Evolutionary conservation across 768 basidiomycete genomes (phyloP).

Genomic region (Lactarius trivialis): DNA sequence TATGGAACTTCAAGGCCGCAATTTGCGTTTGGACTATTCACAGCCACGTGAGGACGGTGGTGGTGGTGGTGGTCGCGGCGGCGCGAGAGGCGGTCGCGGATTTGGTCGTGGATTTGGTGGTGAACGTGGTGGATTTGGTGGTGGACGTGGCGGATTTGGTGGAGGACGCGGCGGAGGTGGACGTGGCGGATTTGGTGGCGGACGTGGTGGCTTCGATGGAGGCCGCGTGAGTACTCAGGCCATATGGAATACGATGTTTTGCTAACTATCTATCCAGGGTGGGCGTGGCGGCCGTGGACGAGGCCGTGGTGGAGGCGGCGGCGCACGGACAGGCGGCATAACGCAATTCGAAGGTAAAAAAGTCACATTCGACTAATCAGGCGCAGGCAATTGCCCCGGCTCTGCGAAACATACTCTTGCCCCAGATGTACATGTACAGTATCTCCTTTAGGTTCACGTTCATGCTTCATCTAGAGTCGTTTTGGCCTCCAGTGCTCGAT

Average conservation of each 20-base stretch:
- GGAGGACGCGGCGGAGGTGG: no score
- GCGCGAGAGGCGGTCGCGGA: conserved; percentile 35
- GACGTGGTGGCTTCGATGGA: conserved; percentile 43
- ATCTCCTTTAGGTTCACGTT: not conserved
- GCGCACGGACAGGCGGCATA: conserved; percentile 58
- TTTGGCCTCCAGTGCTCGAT: not conserved
- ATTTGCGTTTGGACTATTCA: conserved; percentile 65
- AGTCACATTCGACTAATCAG: conserved; percentile 42
- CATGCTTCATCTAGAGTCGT: conserved; percentile 1
- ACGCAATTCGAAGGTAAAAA: conserved; percentile 61
- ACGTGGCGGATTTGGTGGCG: conserved; percentile 35
- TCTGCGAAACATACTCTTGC: not conserved
- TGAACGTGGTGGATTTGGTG: conserved; percentile 18
- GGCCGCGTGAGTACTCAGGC: conserved; percentile 34
- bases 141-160: conserved; percentile 37
- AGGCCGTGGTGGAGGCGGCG: conserved; percentile 39
- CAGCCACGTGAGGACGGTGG: conserved; percentile 66
- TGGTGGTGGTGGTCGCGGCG: conserved; percentile 47
- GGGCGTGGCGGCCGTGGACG: conserved; percentile 30
- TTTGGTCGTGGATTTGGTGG: conserved; percentile 28
- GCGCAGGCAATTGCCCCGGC: not conserved
- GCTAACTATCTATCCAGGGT: conserved; percentile 11
- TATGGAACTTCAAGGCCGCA: conserved; percentile 73
- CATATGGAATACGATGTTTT: not conserved
- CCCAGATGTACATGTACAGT: not conserved